Conservation (phyloP, 768 basidiomycete genomes). For the Arthromyces matolae region DNA sequence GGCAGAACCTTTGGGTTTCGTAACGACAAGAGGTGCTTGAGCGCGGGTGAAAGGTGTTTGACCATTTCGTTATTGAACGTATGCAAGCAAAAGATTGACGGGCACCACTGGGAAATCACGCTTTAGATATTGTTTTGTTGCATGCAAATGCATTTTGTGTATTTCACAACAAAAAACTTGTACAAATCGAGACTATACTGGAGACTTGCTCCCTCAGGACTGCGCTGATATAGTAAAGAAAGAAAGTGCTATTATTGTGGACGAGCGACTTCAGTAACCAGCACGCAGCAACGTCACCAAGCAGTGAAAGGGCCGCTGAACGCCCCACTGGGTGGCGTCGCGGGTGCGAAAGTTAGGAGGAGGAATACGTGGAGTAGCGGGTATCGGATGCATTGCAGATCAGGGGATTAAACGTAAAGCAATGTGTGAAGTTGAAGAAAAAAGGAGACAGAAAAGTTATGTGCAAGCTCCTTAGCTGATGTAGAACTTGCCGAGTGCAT, state of each 20-base stretch:
- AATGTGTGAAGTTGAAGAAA: not conserved
- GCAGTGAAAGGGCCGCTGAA: constrained; percentile 16
- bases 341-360: constrained; percentile 15
- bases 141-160: too few relatives aligned
- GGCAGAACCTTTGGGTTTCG: constrained; percentile 60
- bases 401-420: constrained; percentile 9
- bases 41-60: constrained; percentile 51
- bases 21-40: constrained; percentile 72
- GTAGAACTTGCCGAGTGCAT: constrained; percentile 47
- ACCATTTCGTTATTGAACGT: constrained; percentile 34
- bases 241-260: constrained; percentile 7
- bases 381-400: constrained; percentile 17
- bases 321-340: constrained; percentile 15
- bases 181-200: too few relatives aligned
- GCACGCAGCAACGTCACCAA: constrained; percentile 16
- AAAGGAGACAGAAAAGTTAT: not conserved
- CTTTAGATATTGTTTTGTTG: too few relatives aligned
- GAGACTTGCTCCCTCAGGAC: too few relatives aligned
- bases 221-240: not conserved
- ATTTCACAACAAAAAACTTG: too few relatives aligned
- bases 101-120: not conserved
- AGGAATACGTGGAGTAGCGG: constrained; percentile 11
- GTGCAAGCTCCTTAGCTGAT: constrained; percentile 29
- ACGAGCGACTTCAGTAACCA: constrained; percentile 16
- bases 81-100: not conserved